Conservation (phyloP, 108 stramenopile species). For the Fistulifera pelliculosa region DNA sequence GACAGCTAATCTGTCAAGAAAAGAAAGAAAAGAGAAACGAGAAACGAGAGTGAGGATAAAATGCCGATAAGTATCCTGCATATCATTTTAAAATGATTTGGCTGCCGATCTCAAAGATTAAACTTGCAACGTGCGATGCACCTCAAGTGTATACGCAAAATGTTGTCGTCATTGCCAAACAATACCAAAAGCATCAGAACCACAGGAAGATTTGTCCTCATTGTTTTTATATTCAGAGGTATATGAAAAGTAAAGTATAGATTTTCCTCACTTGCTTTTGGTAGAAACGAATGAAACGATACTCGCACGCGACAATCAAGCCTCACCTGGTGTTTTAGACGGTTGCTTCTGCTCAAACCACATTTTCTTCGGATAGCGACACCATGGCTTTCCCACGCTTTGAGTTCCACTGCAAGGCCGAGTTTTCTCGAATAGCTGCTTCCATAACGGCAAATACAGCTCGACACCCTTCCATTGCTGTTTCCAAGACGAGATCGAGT, state of each 20-base stretch:
- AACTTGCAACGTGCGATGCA: slow-evolving; percentile 25
- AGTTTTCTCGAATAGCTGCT: slow-evolving; percentile 67
- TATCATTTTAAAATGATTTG: slow-evolving; percentile 8
- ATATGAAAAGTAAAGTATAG: slow-evolving; percentile 44
- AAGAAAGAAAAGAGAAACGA: too few relatives aligned
- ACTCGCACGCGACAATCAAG: neutral
- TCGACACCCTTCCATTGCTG: slow-evolving; percentile 77
- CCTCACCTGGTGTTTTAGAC: neutral
- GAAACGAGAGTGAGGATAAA: too few relatives aligned
- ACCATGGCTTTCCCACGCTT: slow-evolving; percentile 44
- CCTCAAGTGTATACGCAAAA: slow-evolving; percentile 32
- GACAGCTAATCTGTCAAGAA: too few relatives aligned
- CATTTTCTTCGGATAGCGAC: too few relatives aligned
- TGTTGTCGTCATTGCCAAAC: slow-evolving; percentile 48
- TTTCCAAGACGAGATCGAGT: slow-evolving; percentile 61
- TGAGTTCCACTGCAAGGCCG: slow-evolving; percentile 19
- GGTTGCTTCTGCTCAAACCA: neutral
- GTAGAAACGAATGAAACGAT: slow-evolving; percentile 1
- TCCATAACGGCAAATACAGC: slow-evolving; percentile 75
- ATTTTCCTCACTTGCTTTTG: slow-evolving; percentile 43
- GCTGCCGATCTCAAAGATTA: slow-evolving; percentile 79
- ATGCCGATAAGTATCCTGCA: too few relatives aligned
- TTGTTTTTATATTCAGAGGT: slow-evolving; percentile 8
- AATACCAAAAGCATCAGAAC: slow-evolving; percentile 44
- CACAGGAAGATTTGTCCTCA: slow-evolving; percentile 63